Evolutionary conservation across 495 filamentous ascomycete genomes (phyloP).

Genomic region (Melanomma pulvis-pyrius): DNA sequence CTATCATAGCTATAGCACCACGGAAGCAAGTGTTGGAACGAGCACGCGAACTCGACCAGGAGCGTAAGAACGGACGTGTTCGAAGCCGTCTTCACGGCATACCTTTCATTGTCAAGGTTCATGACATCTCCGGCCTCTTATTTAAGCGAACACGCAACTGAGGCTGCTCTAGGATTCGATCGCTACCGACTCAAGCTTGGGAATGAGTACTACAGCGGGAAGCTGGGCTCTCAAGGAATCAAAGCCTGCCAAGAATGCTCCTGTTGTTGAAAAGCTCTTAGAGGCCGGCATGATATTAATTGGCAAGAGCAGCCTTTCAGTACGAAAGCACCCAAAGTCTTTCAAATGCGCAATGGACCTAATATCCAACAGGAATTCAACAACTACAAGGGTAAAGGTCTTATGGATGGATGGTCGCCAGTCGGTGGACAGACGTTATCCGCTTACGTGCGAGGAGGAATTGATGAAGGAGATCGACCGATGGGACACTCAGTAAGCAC

Average conservation of each 20-base stretch:
- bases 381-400: not conserved
- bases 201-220: conserved; percentile 4
- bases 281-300: not conserved
- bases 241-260: not conserved
- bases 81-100: conserved; percentile 25
- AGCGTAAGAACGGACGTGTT: conserved; percentile 2
- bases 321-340: not conserved
- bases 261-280: conserved; percentile 9
- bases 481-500: conserved; percentile 6
- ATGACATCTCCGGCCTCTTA: not conserved
- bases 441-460: conserved; percentile 13
- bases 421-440: conserved; percentile 19
- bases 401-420: conserved; percentile 13
- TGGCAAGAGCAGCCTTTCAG: conserved; percentile 7
- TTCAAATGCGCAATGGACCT: not conserved
- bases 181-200: not conserved
- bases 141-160: not conserved
- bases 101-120: conserved; percentile 24
- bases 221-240: not conserved
- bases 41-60: conserved; percentile 9
- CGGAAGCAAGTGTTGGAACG: not conserved
- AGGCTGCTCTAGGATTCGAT: conserved; percentile 10
- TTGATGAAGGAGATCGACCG: not conserved
- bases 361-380: not conserved
- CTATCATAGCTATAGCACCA: not conserved